A percentile compares a stretch with the other conserved stretches of the same genome.
phyloP scores from a whole-genome alignment of 192 early-diverging fungal species.

The Coemansia sp. region DNA sequence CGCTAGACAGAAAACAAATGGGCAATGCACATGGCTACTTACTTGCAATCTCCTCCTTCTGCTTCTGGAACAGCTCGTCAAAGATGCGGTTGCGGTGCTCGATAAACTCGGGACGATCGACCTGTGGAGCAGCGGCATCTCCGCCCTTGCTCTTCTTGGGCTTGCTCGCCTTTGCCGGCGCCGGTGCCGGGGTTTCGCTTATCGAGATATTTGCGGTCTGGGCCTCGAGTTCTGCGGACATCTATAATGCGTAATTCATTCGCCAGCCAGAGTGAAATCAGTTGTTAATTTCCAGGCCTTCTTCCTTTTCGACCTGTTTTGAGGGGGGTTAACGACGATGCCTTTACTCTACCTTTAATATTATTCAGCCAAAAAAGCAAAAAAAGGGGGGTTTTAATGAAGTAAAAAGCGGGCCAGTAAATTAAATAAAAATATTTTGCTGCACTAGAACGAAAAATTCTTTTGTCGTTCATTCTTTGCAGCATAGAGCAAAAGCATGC shows the following conservation, averaged over 20 bases:
- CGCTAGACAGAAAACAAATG: not conserved
- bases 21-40: slow-evolving; percentile 10
- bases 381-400: too few species aligned
- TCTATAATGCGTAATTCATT: slow-evolving; percentile 19
- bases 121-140: slow-evolving; percentile 19
- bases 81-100: slow-evolving; percentile 54
- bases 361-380: too few species aligned
- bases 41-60: slow-evolving; percentile 48
- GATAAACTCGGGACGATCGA: slow-evolving; percentile 47
- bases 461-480: not conserved
- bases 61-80: slow-evolving; percentile 49
- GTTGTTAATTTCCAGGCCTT: not conserved
- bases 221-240: slow-evolving; percentile 34
- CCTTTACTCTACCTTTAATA: too few species aligned
- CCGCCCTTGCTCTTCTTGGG: slow-evolving; percentile 30
- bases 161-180: slow-evolving; percentile 16
- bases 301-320: not conserved
- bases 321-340: too few species aligned
- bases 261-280: not conserved
- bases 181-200: slow-evolving; percentile 14
- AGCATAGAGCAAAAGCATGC: not conserved
- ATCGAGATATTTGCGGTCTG: slow-evolving; percentile 33
- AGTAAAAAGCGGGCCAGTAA: too few species aligned
- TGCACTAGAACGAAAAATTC: not conserved
- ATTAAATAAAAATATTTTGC: not conserved